Evolutionary conservation across 2,329 filamentous ascomycete species (phyloP), one percentile per base, ranked within the genome.

Genomic region (Epichloe coenophiala): DNA sequence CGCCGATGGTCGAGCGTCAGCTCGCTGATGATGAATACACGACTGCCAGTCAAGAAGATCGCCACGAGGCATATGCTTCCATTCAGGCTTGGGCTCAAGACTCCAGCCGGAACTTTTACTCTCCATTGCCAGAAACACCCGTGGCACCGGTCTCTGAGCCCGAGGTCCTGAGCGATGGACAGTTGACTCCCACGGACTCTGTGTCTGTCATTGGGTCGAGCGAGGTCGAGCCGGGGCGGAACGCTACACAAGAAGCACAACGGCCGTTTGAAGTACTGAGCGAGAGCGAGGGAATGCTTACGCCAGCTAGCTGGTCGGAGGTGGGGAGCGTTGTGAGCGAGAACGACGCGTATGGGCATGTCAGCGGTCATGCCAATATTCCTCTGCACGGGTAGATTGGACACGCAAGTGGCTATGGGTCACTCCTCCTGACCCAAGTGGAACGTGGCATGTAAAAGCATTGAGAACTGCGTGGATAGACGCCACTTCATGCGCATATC

Each of bases 1-100:
- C 60, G 17, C 58, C 56, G 8, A 63, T 64, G 1, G 61, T 71
- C 3, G 72, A 74, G 47, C 62, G 59, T 11, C 59, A 61, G 50
- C 59, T 65, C 6, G 56, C 55, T 5, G 62, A 68, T 6, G 67
- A 76, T 53, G 74, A 78, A 57, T 77, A 70, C 63, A 72, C 76
- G 68, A 75, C 75, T 0, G 72, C 75, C 8, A 71, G 73, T 41
- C 70, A 76, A 56, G 68, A 73, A 3, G 66, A 72, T 50, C 63
- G 62, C 19, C 61, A 68, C 13, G 71, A 75, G 13, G 72, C 75
- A 1, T 82, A 75, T 59, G 74, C 75, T 44, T 80, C 77, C 1
- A 83, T 83, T 56, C 78, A 83, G 59, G 80, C 80, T 0, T 83
- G 80, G 80, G 79, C 80, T 1, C 73, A 80, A 56, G 67, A 71